These are phyloP conservation scores for Thraustotheca clavata DNA, from an alignment of 352 stramenopile species.

Conservation along the genomic window DNA sequence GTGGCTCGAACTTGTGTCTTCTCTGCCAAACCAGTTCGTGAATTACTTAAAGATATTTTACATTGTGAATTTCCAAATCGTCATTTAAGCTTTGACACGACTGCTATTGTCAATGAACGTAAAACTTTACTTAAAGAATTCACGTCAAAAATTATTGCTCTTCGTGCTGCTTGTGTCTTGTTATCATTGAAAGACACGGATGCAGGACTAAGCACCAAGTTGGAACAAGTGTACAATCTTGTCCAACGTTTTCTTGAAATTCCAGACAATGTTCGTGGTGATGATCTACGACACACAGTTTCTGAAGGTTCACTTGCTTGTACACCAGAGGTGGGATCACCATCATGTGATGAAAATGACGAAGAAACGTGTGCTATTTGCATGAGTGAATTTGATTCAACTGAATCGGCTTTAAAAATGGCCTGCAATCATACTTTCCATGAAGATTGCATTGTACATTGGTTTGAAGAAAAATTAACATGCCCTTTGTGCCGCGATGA, in stretches of 20 bases:
- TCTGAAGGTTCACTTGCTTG: conserved; percentile 73
- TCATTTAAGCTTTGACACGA: conserved; percentile 62
- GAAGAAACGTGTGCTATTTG: conserved; percentile 75
- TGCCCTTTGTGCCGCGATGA: conserved; percentile 63
- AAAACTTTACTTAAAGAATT: conserved; percentile 66
- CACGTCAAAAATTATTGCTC: conserved; percentile 46
- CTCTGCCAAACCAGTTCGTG: conserved; percentile 24
- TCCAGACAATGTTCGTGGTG: conserved; percentile 61
- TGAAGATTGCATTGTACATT: conserved; percentile 69
- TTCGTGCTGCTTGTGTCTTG: conserved; percentile 4
- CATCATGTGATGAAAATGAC: conserved; percentile 36
- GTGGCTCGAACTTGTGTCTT: conserved; percentile 58
- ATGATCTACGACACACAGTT: conserved; percentile 61
- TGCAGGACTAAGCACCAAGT: neutral
- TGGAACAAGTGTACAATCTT: conserved; percentile 46
- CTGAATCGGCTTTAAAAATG: conserved; percentile 52
- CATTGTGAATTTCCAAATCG: conserved; percentile 52
- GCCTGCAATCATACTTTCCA: conserved; percentile 62
- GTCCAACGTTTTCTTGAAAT: conserved; percentile 80
- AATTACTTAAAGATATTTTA: conserved; percentile 61
- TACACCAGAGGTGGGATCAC: conserved; percentile 48
- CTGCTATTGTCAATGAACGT: conserved; percentile 47
- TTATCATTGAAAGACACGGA: neutral
- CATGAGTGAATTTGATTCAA: conserved; percentile 65
- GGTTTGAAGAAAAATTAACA: conserved; percentile 60